A percentile compares a stretch with the other conserved stretches of the same genome.
Evolutionary conservation across 129 eudicot species (phyloP).

Genomic region (Artemisia tridentata): DNA sequence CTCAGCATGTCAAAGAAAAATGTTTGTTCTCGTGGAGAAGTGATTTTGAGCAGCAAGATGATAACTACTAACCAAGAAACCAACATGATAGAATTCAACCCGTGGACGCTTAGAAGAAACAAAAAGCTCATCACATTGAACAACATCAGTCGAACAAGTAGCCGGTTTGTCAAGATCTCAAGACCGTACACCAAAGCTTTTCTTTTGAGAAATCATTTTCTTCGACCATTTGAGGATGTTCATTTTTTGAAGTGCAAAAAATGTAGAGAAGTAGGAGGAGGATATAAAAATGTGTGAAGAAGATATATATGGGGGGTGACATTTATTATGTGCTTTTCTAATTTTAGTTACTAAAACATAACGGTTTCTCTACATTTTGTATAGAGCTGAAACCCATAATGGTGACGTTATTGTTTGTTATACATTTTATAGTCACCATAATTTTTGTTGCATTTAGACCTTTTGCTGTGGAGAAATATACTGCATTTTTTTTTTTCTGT

Average conservation of each 20-base stretch:
- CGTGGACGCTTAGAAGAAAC: neutral
- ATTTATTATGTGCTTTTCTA: neutral
- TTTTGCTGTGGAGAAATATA: too few relatives aligned
- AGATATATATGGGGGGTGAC: neutral
- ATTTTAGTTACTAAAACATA: neutral
- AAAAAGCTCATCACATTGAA: slow-evolving; percentile 43
- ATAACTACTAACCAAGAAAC: slow-evolving; percentile 21
- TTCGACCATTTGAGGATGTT: slow-evolving; percentile 17
- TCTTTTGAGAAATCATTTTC: slow-evolving; percentile 13
- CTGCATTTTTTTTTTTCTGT: too few relatives aligned
- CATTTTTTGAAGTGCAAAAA: slow-evolving; percentile 3
- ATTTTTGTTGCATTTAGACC: too few relatives aligned
- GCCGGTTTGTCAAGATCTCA: neutral
- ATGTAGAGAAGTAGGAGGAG: neutral
- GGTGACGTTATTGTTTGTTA: neutral
- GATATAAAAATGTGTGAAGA: neutral
- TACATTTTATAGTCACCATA: neutral
- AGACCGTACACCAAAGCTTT: neutral
- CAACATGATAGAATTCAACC: slow-evolving; percentile 2
- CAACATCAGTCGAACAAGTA: neutral
- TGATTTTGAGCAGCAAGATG: slow-evolving; percentile 40
- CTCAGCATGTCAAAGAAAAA: slow-evolving; percentile 25
- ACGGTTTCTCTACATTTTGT: neutral
- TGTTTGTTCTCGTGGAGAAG: slow-evolving; percentile 41
- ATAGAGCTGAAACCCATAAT: neutral